A percentile compares a stretch with the other conserved stretches of the same genome.
phyloP scores from a whole-genome alignment of 2,329 filamentous ascomycete species.

The Sclerotinia spermophila region DNA sequence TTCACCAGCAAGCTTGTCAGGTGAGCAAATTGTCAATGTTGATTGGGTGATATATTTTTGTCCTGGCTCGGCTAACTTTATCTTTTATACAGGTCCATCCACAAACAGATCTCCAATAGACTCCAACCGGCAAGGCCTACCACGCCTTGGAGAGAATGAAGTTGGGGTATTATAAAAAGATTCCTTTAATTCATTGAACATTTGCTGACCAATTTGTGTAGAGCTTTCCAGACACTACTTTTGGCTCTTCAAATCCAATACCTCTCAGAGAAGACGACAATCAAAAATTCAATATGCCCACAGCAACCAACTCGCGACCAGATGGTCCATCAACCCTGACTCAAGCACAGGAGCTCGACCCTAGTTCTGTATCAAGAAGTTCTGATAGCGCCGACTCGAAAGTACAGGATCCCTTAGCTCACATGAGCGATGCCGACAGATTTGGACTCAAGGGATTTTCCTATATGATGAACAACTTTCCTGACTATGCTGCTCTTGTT shows the following conservation, averaged over 20 bases:
- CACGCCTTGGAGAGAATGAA: slow-evolving; percentile 29
- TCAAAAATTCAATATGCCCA: slow-evolving; percentile 26
- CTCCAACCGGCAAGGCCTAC: slow-evolving; percentile 26
- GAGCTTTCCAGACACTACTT: slow-evolving; percentile 31
- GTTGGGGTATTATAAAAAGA: slow-evolving; percentile 26
- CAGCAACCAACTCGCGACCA: slow-evolving; percentile 22
- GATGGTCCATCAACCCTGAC: slow-evolving; percentile 23
- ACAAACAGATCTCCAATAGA: slow-evolving; percentile 33
- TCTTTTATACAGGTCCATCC: slow-evolving; percentile 25
- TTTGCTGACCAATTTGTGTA: slow-evolving; percentile 17
- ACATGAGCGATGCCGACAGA: slow-evolving; percentile 60
- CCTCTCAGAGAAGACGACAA: slow-evolving; percentile 26
- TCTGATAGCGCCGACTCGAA: slow-evolving; percentile 36
- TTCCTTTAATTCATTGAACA: not conserved
- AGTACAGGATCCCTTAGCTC: slow-evolving; percentile 55
- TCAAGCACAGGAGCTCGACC: slow-evolving; percentile 27
- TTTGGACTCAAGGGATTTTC: slow-evolving; percentile 62
- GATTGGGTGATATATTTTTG: not conserved
- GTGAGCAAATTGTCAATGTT: slow-evolving; percentile 21
- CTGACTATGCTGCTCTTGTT: slow-evolving; percentile 59
- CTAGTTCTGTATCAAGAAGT: slow-evolving; percentile 28
- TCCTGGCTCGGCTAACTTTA: slow-evolving; percentile 15
- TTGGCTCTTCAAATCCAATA: slow-evolving; percentile 26
- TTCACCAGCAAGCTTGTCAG: slow-evolving; percentile 33
- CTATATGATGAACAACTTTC: slow-evolving; percentile 58